Evolutionary conservation across 192 early-diverging fungal species (phyloP), one percentile per base, ranked within the genome.

Genomic region (Thoreauomyces humboldtii): DNA sequence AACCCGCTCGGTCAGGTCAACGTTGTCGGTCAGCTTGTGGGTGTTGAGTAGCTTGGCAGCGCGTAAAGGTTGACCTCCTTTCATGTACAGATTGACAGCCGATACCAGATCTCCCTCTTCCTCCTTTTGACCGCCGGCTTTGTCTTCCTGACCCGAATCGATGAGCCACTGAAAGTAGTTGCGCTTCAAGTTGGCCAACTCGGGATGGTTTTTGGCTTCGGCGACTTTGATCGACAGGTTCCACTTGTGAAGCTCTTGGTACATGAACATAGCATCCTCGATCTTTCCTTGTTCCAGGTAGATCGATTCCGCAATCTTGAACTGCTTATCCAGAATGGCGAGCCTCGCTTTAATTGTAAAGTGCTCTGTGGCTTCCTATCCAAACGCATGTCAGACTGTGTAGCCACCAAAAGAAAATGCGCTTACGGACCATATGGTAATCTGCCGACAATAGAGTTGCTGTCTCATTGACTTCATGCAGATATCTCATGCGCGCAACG

Each of bases 241-340:
- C 85, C 85, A 86, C 63, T 87, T 83, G 70, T 87, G 85, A 69
- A 87, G 69, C 42, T 86, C 83, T 69, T 87, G 85, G 68, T 87
- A 87, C 81, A 87, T 87, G 11, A 64, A 58, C 85, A 87, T 87
- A 45, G 81, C 85, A 35, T 86, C 85, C 48, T 87, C 84, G 15
- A 87, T 65, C 59, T 78, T 82, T 22, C 79, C 83, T 74, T 85
- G 73, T 29, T 87, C 85, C 7, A 87, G 60, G 41, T 79, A 80
- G 19, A 87, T 86, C 33, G 47, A 52, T 66, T 87, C 85, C 11
- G 85, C 85, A 33, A 80, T 11, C 41, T 86, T 86, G 54, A 86
- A 86, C 53, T 87, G 83, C 59, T 81, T 83, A 29, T 85, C 82
- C 17, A 85, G 61, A 15, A 86, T 72, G 0, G 82, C 82, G 6